These are phyloP conservation scores for Madurella fahalii DNA, from an alignment of 2,329 filamentous ascomycete species.

Conservation along the genomic window DNA sequence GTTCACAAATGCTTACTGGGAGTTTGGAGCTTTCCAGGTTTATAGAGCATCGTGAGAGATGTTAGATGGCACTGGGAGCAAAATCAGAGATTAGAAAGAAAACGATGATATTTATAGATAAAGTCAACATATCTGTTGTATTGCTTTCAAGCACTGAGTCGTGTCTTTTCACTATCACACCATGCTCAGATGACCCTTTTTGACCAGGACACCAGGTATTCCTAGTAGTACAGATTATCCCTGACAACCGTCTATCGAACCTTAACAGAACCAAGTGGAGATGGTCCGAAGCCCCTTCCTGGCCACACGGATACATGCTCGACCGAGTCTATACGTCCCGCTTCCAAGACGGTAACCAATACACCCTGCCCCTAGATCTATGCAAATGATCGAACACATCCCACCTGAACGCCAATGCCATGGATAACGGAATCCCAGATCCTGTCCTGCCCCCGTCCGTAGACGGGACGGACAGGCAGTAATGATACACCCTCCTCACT, in stretches of 20 bases:
- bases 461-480: slow-evolving; percentile 1
- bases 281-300: neutral
- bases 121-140: neutral
- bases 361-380: slow-evolving; percentile 7
- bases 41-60: slow-evolving; percentile 38
- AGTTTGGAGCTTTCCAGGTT: slow-evolving; percentile 57
- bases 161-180: neutral
- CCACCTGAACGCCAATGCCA: slow-evolving; percentile 29
- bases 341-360: neutral
- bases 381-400: slow-evolving; percentile 1
- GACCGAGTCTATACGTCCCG: slow-evolving; percentile 4
- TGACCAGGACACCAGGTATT: neutral
- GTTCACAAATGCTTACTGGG: slow-evolving; percentile 61
- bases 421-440: slow-evolving; percentile 25
- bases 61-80: too few relatives aligned
- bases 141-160: neutral
- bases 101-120: neutral
- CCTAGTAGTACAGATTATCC: neutral
- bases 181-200: neutral
- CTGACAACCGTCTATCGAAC: neutral
- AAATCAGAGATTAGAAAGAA: too few relatives aligned
- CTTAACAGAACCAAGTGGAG: slow-evolving; percentile 10
- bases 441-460: slow-evolving; percentile 12
- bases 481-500: slow-evolving; percentile 10
- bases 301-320: neutral